phyloP scores from a whole-genome alignment of 192 early-diverging fungal genomes.

The Rhizophagus clarus region DNA sequence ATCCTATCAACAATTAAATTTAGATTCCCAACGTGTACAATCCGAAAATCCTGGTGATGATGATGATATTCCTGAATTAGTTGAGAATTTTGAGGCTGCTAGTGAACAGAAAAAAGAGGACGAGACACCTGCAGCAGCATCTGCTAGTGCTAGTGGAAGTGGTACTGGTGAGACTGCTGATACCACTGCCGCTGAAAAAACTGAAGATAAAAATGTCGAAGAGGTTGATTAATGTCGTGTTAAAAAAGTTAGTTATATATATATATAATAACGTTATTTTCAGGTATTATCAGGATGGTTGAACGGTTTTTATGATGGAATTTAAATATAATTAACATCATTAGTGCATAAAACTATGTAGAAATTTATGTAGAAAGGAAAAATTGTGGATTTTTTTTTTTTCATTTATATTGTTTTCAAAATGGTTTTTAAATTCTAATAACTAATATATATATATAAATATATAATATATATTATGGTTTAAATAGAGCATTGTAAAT shows the following conservation, averaged over 20 bases:
- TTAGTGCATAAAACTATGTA: neutral
- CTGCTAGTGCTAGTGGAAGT: neutral
- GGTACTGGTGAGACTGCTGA: neutral
- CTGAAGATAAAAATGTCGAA: neutral
- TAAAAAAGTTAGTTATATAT: too few species aligned
- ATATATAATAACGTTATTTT: neutral
- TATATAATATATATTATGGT: too few species aligned
- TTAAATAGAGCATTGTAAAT: neutral
- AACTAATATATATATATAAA: too few species aligned
- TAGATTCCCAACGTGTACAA: conserved; percentile 41
- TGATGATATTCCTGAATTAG: conserved; percentile 96
- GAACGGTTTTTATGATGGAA: neutral
- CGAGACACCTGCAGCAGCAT: neutral
- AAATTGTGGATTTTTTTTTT: neutral
- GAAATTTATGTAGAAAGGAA: neutral
- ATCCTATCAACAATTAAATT: conserved; percentile 67
- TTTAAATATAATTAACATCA: neutral
- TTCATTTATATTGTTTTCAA: neutral
- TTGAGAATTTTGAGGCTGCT: conserved; percentile 68
- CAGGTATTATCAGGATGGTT: neutral
- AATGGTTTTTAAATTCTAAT: neutral
- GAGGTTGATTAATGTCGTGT: neutral
- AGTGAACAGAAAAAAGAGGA: conserved; percentile 25
- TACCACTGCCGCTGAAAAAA: neutral
- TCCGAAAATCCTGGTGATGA: conserved; percentile 67